Conservation (phyloP, 768 basidiomycete genomes). For the Cystobasidium ongulense region DNA sequence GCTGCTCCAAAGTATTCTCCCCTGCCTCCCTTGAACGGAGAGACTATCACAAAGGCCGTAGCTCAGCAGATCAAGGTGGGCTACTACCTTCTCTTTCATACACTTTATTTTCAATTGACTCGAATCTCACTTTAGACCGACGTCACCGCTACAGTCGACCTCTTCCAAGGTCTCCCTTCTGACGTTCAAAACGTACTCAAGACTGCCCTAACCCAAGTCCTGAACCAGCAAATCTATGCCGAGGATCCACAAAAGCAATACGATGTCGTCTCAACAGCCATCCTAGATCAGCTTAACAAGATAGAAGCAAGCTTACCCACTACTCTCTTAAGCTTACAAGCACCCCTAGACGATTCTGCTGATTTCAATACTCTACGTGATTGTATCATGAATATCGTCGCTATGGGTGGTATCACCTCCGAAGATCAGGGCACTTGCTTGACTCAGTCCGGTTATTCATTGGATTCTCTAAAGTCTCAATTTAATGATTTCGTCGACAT, state of each 20-base stretch:
- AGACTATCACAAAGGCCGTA: slow-evolving; percentile 9
- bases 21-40: slow-evolving; percentile 2
- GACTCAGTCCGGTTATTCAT: slow-evolving; percentile 7
- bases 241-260: slow-evolving; percentile 18
- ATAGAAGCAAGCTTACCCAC: slow-evolving; percentile 7
- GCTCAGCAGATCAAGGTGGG: slow-evolving; percentile 29
- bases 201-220: not conserved
- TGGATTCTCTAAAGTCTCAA: slow-evolving; percentile 1
- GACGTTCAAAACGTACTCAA: slow-evolving; percentile 24
- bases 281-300: not conserved
- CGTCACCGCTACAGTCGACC: slow-evolving; percentile 6
- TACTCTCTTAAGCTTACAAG: not conserved
- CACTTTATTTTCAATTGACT: not conserved
- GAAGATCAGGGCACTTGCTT: slow-evolving; percentile 21
- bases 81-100: not conserved
- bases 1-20: not conserved
- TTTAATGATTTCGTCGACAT: slow-evolving; percentile 17
- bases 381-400: slow-evolving; percentile 13
- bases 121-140: not conserved
- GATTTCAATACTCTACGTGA: slow-evolving; percentile 3
- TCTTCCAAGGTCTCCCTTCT: slow-evolving; percentile 9
- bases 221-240: slow-evolving; percentile 20
- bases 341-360: slow-evolving; percentile 14
- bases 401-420: slow-evolving; percentile 12
- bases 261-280: not conserved